Conservation (phyloP, 1,284 basidiomycete genomes). For the Apiotrichum porosum region DNA sequence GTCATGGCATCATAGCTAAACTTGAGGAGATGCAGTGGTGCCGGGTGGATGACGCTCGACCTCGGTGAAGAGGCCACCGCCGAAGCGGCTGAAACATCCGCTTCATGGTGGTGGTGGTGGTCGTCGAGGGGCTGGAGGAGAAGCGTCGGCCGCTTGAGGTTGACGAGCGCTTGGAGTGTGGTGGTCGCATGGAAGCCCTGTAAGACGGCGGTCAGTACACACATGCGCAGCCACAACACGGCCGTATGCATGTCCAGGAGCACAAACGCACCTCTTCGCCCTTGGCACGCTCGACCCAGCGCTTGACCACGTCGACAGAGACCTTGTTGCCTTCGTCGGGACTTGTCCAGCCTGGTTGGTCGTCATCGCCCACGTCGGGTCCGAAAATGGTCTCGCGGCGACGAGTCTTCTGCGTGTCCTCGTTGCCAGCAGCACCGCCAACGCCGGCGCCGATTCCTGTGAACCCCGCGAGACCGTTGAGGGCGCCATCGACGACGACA, state of each 20-base stretch:
- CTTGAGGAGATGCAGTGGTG: constrained; percentile 63
- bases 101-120: constrained; percentile 44
- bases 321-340: constrained; percentile 52
- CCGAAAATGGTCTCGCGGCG: constrained; percentile 64
- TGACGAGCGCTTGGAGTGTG: constrained; percentile 82
- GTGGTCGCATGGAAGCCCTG: constrained; percentile 75
- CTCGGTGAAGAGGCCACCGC: background rate
- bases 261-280: constrained; percentile 57
- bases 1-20: constrained; percentile 87
- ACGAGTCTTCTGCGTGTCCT: constrained; percentile 46
- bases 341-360: constrained; percentile 45
- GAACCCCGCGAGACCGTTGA: background rate
- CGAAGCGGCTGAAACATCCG: constrained; percentile 40
- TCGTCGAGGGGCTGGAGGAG: constrained; percentile 58
- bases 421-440: constrained; percentile 8
- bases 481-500: constrained; percentile 40
- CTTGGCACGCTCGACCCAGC: constrained; percentile 78
- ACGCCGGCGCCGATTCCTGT: too few species aligned
- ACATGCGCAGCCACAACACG: too few species aligned
- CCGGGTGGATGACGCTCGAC: constrained; percentile 13
- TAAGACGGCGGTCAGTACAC: constrained; percentile 1
- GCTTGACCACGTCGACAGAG: constrained; percentile 68
- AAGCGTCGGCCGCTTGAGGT: constrained; percentile 80
- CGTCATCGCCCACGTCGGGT: constrained; percentile 62
- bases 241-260: too few species aligned